phyloP scores from a whole-genome alignment of 306 rosid species.

The Vigna nakashimae region DNA sequence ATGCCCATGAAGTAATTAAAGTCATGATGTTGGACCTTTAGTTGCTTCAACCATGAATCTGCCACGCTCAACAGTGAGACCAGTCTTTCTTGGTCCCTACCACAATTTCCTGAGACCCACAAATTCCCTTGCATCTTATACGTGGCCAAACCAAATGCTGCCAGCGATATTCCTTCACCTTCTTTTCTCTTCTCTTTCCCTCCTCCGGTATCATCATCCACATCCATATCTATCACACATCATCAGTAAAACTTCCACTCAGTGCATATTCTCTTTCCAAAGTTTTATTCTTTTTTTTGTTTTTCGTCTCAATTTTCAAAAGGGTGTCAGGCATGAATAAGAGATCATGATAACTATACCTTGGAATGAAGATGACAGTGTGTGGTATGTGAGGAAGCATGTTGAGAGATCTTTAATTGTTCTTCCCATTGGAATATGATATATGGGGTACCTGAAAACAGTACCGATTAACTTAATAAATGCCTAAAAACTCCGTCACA shows the following conservation, averaged over 20 bases:
- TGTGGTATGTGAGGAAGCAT: conserved; percentile 94
- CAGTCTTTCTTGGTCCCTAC: conserved; percentile 82
- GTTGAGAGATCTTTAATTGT: conserved; percentile 90
- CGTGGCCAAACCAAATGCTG: conserved; percentile 93
- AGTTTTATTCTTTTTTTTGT: neutral
- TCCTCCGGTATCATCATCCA: conserved; percentile 60
- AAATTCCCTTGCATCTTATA: conserved; percentile 89
- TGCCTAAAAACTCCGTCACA: neutral
- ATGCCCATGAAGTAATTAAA: conserved; percentile 78
- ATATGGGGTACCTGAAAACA: conserved; percentile 91
- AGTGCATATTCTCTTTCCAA: conserved; percentile 21
- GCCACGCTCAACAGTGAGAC: conserved; percentile 79
- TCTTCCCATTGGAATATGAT: conserved; percentile 98
- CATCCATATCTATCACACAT: conserved; percentile 61
- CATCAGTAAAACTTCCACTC: neutral
- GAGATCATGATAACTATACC: conserved; percentile 50
- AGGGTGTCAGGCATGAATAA: neutral
- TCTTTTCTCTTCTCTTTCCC: conserved; percentile 62
- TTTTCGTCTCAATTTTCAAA: neutral
- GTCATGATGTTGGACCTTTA: conserved; percentile 93
- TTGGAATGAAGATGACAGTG: conserved; percentile 95
- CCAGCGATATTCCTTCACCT: conserved; percentile 65
- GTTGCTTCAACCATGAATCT: conserved; percentile 95
- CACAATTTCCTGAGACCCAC: conserved; percentile 81
- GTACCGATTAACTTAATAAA: neutral